Percentiles rank a stretch among this genome's conserved stretches.
Conservation (phyloP, 352 stramenopile genomes). For the Phytophthora capsici region DNA sequence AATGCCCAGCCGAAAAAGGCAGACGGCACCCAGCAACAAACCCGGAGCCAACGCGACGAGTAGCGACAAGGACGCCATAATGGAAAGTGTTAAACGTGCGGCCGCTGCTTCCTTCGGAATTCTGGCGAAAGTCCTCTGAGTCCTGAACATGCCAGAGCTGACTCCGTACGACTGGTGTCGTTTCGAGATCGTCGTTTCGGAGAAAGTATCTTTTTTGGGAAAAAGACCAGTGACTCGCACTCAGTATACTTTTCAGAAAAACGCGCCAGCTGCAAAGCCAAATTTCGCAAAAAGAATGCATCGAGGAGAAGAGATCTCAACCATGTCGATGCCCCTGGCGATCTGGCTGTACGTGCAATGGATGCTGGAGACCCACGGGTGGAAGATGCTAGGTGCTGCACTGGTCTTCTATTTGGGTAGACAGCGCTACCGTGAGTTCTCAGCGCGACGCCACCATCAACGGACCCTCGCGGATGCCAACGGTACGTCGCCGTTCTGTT, state of each 20-base stretch:
- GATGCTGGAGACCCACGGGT: slow-evolving; percentile 59
- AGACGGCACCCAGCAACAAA: slow-evolving; percentile 15
- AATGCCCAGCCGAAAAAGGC: slow-evolving; percentile 19
- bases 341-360: slow-evolving; percentile 37
- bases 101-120: slow-evolving; percentile 10
- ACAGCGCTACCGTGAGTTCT: slow-evolving; percentile 39
- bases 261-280: slow-evolving; percentile 6
- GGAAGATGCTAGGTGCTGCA: slow-evolving; percentile 47
- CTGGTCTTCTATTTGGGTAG: slow-evolving; percentile 38
- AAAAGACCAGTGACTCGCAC: slow-evolving; percentile 15
- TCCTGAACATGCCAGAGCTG: slow-evolving; percentile 21
- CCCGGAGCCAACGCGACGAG: slow-evolving; percentile 9
- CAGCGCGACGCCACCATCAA: slow-evolving; percentile 35
- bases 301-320: neutral
- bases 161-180: slow-evolving; percentile 15
- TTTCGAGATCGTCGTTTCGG: slow-evolving; percentile 28
- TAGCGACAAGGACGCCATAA: slow-evolving; percentile 14
- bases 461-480: slow-evolving; percentile 53
- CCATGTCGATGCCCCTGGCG: neutral
- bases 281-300: slow-evolving; percentile 21
- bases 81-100: slow-evolving; percentile 2
- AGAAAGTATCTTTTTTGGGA: slow-evolving; percentile 32
- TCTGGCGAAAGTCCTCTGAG: slow-evolving; percentile 12
- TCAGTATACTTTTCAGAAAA: slow-evolving; percentile 37
- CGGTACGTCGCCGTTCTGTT: slow-evolving; percentile 39